Percentiles rank a stretch among this genome's conserved stretches.
phyloP scores from a whole-genome alignment of 1,284 basidiomycete species.

The Papiliotrema fonsecae region DNA sequence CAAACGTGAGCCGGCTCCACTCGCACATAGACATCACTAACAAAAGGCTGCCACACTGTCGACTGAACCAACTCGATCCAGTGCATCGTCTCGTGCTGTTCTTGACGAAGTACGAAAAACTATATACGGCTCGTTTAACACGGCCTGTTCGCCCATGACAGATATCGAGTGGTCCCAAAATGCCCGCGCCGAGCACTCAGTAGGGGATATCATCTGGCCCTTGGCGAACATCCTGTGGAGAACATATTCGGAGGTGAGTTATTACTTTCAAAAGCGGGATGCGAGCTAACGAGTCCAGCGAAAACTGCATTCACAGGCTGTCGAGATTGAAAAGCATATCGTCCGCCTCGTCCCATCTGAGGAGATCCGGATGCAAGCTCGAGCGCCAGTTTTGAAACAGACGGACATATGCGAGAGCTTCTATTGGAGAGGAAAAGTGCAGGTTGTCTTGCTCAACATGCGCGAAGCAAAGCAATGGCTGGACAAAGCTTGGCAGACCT shows the following conservation, averaged over 20 bases:
- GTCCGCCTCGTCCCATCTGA: slow-evolving; percentile 27
- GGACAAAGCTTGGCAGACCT: slow-evolving; percentile 31
- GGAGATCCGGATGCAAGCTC: slow-evolving; percentile 23
- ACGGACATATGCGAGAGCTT: slow-evolving; percentile 36
- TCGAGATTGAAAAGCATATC: slow-evolving; percentile 29
- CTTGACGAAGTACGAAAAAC: slow-evolving; percentile 36
- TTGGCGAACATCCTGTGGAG: slow-evolving; percentile 38
- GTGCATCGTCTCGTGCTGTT: slow-evolving; percentile 30
- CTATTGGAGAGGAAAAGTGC: slow-evolving; percentile 41
- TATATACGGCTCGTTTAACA: slow-evolving; percentile 34
- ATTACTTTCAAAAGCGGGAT: neutral
- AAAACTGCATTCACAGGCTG: slow-evolving; percentile 38
- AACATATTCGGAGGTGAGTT: slow-evolving; percentile 34
- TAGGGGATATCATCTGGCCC: slow-evolving; percentile 34
- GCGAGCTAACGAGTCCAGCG: slow-evolving; percentile 14
- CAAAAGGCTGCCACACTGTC: slow-evolving; percentile 24
- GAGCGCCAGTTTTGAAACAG: slow-evolving; percentile 14
- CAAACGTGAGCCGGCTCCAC: slow-evolving; percentile 9
- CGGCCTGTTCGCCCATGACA: too few relatives aligned
- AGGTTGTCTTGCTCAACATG: slow-evolving; percentile 36
- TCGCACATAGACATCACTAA: neutral
- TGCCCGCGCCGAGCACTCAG: slow-evolving; percentile 3
- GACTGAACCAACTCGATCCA: slow-evolving; percentile 22
- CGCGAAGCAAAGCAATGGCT: slow-evolving; percentile 30
- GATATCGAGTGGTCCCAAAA: slow-evolving; percentile 19